Evolutionary conservation across 495 filamentous ascomycete species (phyloP).

Genomic region (Penicillium flavigenum): DNA sequence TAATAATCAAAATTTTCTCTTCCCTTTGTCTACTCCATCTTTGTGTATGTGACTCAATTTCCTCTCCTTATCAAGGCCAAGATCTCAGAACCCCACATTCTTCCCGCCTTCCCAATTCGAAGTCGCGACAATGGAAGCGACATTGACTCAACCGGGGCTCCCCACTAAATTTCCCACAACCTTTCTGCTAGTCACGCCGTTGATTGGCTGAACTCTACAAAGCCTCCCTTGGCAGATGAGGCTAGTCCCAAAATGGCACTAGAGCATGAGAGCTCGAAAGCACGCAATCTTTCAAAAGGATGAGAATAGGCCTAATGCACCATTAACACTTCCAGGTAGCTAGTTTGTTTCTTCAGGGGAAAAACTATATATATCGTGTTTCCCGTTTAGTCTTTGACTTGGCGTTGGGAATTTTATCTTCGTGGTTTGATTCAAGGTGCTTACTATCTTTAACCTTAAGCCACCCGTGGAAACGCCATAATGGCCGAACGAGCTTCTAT

Average conservation of each 20-base stretch:
- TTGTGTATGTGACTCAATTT: not conserved
- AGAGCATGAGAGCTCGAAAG: not conserved
- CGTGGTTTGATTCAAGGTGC: not conserved
- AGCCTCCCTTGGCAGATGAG: not conserved
- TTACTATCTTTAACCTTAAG: not conserved
- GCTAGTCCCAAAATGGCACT: not conserved
- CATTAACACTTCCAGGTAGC: not conserved
- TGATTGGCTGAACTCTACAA: not conserved
- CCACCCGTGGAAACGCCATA: not conserved
- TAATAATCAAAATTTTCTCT: not conserved
- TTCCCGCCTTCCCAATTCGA: not conserved
- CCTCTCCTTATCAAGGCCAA: not conserved
- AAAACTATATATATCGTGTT: not conserved
- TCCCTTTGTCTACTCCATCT: not conserved
- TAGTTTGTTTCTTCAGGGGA: not conserved
- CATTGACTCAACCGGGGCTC: not conserved
- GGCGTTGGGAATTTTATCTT: no score
- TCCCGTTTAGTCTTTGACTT: not conserved
- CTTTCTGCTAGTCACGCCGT: not conserved
- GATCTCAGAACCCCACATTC: not conserved
- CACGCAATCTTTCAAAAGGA: constrained; percentile 1
- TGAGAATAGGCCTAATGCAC: not conserved
- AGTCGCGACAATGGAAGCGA: not conserved
- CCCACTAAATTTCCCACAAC: not conserved
- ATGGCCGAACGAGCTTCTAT: constrained; percentile 8